Evolutionary conservation across 176 grass and related monocot genomes (phyloP).

Genomic region (Oryza meridionalis): DNA sequence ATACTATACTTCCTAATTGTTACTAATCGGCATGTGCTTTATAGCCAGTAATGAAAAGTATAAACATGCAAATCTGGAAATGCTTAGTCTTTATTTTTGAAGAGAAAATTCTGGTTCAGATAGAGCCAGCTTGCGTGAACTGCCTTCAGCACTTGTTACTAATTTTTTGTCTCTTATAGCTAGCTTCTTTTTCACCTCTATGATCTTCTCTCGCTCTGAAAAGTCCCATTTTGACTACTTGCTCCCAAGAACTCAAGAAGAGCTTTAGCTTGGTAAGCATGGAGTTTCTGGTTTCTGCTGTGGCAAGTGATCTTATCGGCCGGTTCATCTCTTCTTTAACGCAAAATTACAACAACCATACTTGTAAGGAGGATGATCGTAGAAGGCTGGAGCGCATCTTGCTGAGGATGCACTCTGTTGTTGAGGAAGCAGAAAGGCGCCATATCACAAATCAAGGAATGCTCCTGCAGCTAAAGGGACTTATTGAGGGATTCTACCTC

Average conservation of each 20-base stretch:
- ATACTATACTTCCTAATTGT: no score
- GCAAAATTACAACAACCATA: not conserved
- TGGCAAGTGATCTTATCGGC: constrained; percentile 30
- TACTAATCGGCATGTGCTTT: no score
- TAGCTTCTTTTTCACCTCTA: not conserved
- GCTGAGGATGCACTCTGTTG: constrained; percentile 30
- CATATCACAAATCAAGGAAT: constrained; percentile 31
- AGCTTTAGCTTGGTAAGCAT: not conserved
- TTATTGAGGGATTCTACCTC: constrained; percentile 19
- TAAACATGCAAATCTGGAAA: not conserved
- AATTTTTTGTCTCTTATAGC: not conserved
- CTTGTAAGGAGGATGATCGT: not conserved
- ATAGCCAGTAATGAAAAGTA: no score
- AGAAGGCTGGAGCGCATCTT: constrained; percentile 31
- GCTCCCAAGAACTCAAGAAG: not conserved
- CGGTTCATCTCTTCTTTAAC: constrained; percentile 37
- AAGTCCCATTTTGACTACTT: not conserved
- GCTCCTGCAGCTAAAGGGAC: constrained; percentile 40
- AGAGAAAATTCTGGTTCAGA: not conserved
- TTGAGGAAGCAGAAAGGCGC: constrained; percentile 38
- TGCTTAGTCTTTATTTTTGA: not conserved
- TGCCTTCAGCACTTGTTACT: not conserved
- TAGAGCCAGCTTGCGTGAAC: not conserved
- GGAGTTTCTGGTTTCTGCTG: constrained; percentile 35
- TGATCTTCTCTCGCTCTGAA: not conserved